These are phyloP conservation scores for Iris pallida DNA, from an alignment of 116 monocot genomes.

Conservation along the genomic window DNA sequence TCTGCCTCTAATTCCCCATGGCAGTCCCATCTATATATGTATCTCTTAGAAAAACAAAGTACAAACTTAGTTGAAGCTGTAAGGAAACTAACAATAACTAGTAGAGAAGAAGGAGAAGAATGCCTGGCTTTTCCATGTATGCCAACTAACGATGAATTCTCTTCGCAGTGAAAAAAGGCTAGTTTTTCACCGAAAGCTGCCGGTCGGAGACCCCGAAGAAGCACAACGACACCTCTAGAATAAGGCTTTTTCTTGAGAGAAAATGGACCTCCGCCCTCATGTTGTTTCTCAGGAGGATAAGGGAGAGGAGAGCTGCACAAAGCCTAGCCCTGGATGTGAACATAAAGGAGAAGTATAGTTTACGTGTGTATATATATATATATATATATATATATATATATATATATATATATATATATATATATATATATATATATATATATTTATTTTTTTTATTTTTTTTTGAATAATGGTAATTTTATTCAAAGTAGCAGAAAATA, in stretches of 20 bases:
- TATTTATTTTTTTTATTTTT: too few relatives aligned
- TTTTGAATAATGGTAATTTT: too few relatives aligned
- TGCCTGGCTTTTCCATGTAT: conserved; percentile 42
- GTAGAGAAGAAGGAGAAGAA: conserved; percentile 1
- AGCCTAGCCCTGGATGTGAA: neutral
- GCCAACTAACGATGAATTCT: conserved; percentile 20
- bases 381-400: too few relatives aligned
- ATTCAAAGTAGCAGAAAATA: too few relatives aligned
- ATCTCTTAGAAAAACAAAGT: conserved; percentile 1
- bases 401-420: too few relatives aligned
- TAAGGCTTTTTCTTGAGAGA: neutral
- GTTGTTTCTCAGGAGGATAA: neutral
- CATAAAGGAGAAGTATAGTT: neutral
- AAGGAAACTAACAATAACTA: neutral
- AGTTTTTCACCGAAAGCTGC: neutral
- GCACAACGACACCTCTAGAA: neutral
- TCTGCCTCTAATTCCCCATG: conserved; percentile 9
- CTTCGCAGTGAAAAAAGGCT: neutral
- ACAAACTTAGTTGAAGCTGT: neutral
- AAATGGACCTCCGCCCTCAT: conserved; percentile 6
- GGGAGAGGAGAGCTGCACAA: conserved; percentile 4
- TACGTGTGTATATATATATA: neutral
- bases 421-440: too few relatives aligned
- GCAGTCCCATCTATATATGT: neutral
- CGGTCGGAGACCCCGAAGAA: neutral